These are phyloP conservation scores for Fraxinus excelsior DNA, from an alignment of 257 asterid genomes.

Conservation along the genomic window DNA sequence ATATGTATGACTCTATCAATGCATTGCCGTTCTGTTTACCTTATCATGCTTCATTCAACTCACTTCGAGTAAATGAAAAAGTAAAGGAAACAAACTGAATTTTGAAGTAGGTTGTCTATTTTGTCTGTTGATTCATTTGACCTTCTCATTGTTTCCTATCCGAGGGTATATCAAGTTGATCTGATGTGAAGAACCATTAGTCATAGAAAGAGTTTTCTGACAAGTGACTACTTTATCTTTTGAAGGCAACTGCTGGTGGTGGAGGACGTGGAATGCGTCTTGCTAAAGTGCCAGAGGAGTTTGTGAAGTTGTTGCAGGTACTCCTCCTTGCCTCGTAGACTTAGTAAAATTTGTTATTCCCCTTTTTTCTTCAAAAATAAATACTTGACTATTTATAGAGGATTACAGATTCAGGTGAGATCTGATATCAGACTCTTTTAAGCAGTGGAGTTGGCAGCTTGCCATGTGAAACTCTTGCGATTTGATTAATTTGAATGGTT, in stretches of 20 bases:
- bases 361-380: neutral
- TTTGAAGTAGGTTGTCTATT: neutral
- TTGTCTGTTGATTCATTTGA: neutral
- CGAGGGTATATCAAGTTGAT: neutral
- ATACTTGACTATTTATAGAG: constrained; percentile 14
- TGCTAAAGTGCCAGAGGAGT: constrained; percentile 90
- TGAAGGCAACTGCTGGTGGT: constrained; percentile 99
- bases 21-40: neutral
- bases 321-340: constrained; percentile 13
- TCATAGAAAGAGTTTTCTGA: constrained; percentile 23
- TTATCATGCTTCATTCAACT: neutral
- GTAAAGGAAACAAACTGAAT: neutral
- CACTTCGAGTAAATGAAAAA: neutral
- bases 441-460: neutral
- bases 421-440: constrained; percentile 8
- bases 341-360: neutral
- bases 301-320: constrained; percentile 96
- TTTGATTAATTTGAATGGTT: constrained; percentile 1
- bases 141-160: neutral
- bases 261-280: constrained; percentile 99
- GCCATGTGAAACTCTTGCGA: constrained; percentile 8
- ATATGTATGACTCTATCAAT: neutral
- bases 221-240: constrained; percentile 26
- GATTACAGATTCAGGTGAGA: constrained; percentile 3
- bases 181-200: neutral